Evolutionary conservation across 768 basidiomycete genomes (phyloP), one percentile per base, ranked within the genome.

Genomic region (Aureoboletus auriporus): DNA sequence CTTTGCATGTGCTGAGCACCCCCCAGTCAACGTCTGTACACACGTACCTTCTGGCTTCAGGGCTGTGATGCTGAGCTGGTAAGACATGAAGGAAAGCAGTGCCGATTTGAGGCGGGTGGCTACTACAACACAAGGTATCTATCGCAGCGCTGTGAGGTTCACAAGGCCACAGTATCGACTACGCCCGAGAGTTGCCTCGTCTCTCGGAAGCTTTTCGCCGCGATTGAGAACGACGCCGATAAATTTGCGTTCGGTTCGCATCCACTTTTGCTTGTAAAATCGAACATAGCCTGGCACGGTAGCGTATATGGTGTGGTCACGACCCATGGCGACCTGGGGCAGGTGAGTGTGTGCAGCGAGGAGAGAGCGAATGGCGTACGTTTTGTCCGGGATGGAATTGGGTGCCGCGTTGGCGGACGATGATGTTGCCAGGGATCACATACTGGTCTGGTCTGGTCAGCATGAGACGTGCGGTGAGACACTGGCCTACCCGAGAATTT

Each of bases 251-350:
- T 88, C 82, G 42, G 81, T 77, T 27, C 82, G 76, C 74, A 83
- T 76, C 72, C 81, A 83, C 49, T 84, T 86, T 64, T 82, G 73
- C 66, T 83, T 86, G 82, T 96, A 99, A 71, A 93, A 98, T 36
- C 93, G 89, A 34, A 99, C 90, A 62, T 80, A 93, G 11, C 96
- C 96, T 0, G 95, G 94, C 5, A 83, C 83, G 3, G 80, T 75
- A 23, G 96, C 94, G 62, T 86, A 97, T 46, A 99, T 76, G 1
- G 96, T 98, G 70, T 97, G 93, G 69, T 99, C 96, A 49, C 86
- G 82, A 17, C 94, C 96, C 65, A 91, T 85, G 55, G 82, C 83
- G 46, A 97, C 92, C 91, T 95, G 58, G 31, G 26, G 39, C 28
- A 17, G 35, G 50, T 52, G 46, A 62, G 52, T 23, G 29, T 31